Evolutionary conservation across 106 monocot genomes (phyloP), one percentile per base, ranked within the genome.

Genomic region (Acorus calamus): DNA sequence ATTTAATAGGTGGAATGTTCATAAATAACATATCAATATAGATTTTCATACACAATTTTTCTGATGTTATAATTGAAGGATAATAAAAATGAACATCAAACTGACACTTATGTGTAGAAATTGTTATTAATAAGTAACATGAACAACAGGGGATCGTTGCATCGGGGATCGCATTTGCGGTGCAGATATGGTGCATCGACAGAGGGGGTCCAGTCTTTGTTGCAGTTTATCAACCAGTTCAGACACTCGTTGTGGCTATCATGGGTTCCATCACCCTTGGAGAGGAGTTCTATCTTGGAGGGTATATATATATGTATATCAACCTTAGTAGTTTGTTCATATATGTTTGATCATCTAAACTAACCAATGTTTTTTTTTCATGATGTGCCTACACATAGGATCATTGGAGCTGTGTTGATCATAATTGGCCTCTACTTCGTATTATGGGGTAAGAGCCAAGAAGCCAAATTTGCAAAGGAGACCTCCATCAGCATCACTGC

Each of bases 181-280:
- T 94, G 50, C 94, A 94, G 71, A 94, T 94, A 69, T 94, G 94
- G 94, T 94, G 94, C 86, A 94, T 94, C 45, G 89, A 94, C 68
- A 81, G 94, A 56, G 94, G 94, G 0, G 94, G 94, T 59, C 94
- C 94, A 0, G 94, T 94, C 14, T 94, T 94, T 46, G 94, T 94
- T 12, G 94, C 94, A 3, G 94, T 94, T 6, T 94, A 94, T 75
- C 94, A 94, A 53, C 94, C 94, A 0, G 94, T 94, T 41, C 94
- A 94, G 62, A 94, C 94, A 3, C 81, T 94, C 0, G 89, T 89
- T 1, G 94, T 94, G 2, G 94, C 94, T n/a, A 87, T 94, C 77
- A 82, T 80, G 79, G 86, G 89, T 5, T 94, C 89, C 64, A 49
- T 87, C 7, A 78, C 84, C 57, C 62, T 94, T 3, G 84, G 89